phyloP scores from a whole-genome alignment of 2,329 filamentous ascomycete genomes.

The Xylariaceae sp. region DNA sequence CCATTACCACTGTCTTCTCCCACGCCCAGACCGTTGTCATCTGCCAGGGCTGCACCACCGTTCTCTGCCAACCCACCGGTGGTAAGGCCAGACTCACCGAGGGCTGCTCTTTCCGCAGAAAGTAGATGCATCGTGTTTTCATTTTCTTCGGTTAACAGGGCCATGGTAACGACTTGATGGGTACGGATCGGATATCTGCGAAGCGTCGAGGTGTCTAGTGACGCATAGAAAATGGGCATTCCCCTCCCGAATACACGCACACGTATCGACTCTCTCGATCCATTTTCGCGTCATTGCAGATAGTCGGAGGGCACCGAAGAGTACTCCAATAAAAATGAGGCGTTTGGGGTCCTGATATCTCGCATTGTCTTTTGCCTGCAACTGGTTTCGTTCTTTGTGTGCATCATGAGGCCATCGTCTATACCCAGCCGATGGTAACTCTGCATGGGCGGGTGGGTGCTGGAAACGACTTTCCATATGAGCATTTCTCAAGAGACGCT shows the following conservation, averaged over 20 bases:
- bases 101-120: conserved; percentile 99
- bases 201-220: conserved; percentile 43
- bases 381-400: conserved; percentile 43
- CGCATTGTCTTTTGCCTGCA: conserved; percentile 51
- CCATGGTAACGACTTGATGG: conserved; percentile 44
- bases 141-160: conserved; percentile 40
- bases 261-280: conserved; percentile 33
- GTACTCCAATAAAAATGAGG: conserved; percentile 53
- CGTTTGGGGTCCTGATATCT: conserved; percentile 82
- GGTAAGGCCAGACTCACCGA: conserved; percentile 98
- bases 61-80: conserved; percentile 98
- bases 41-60: conserved; percentile 98
- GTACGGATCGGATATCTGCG: conserved; percentile 57
- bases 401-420: conserved; percentile 33
- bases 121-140: conserved; percentile 66
- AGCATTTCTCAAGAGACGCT: conserved; percentile 41
- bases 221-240: conserved; percentile 42
- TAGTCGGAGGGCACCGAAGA: conserved; percentile 65
- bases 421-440: conserved; percentile 36
- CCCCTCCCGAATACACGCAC: conserved; percentile 31
- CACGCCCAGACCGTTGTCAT: conserved; percentile 99
- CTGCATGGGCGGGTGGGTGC: conserved; percentile 55
- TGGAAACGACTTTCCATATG: conserved; percentile 54
- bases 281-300: conserved; percentile 51
- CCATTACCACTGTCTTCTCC: conserved; percentile 99